Percentiles rank a stretch among this genome's conserved stretches.
Conservation (phyloP, 2,329 filamentous ascomycete genomes). For the Phialocephala subalpina region DNA sequence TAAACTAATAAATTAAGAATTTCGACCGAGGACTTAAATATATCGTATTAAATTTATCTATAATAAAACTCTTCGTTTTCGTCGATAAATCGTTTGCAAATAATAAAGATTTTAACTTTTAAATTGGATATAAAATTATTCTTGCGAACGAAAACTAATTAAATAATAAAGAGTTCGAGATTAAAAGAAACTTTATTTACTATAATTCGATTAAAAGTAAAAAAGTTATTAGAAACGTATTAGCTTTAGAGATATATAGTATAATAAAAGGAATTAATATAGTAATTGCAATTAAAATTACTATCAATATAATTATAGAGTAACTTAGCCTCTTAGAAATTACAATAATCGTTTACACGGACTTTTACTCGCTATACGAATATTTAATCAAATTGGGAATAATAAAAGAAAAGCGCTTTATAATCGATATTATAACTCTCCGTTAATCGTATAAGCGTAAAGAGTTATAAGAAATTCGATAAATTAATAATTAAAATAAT, state of each 20-base stretch:
- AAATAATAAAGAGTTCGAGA: slow-evolving; percentile 17
- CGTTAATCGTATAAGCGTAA: slow-evolving; percentile 30
- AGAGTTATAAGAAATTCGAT: slow-evolving; percentile 30
- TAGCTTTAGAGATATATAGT: too few species aligned
- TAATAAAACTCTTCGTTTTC: slow-evolving; percentile 28
- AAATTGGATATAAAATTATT: slow-evolving; percentile 33
- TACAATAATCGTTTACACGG: neutral
- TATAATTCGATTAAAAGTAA: too few species aligned
- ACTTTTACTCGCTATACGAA: slow-evolving; percentile 32
- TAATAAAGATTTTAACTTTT: slow-evolving; percentile 31
- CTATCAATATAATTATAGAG: slow-evolving; percentile 14
- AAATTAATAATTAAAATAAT: slow-evolving; percentile 30
- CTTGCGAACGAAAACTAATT: slow-evolving; percentile 23
- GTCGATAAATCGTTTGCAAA: slow-evolving; percentile 31
- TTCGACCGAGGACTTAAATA: slow-evolving; percentile 11
- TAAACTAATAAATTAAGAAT: slow-evolving; percentile 22
- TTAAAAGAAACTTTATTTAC: neutral
- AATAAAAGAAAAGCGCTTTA: slow-evolving; percentile 25
- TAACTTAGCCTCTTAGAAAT: neutral
- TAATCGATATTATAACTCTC: slow-evolving; percentile 34
- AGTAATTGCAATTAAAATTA: slow-evolving; percentile 18
- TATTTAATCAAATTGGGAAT: slow-evolving; percentile 30
- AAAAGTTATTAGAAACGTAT: too few species aligned
- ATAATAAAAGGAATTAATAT: slow-evolving; percentile 28
- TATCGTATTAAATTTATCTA: slow-evolving; percentile 13